Evolutionary conservation across 129 eudicot genomes (phyloP), one percentile per base, ranked within the genome.

Genomic region (Oenanthe sinensis): DNA sequence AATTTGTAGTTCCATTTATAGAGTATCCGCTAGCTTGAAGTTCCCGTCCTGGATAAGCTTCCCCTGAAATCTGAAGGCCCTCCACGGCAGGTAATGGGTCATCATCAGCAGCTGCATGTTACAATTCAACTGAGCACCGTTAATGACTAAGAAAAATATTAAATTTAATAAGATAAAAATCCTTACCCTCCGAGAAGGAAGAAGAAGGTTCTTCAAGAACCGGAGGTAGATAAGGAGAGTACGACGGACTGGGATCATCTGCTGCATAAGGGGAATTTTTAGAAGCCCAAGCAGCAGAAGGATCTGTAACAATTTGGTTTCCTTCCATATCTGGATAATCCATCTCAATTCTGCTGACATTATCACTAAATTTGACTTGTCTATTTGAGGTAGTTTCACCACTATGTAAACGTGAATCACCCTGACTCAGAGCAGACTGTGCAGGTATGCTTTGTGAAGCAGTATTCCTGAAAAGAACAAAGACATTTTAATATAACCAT

Each of bases 131-230:
- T 62, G 73, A 52, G 75, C 67, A 65, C 71, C 76, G 36, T 33
- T 74, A 73, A 70, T 39, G 26, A 17, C 24, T 78, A 39, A 46
- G 40, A 20, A 43, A 70, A 22, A 77, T 78, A 19, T 20, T 15
- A 78, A 28, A 43, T 79, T 1, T 75, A 19, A 63, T 22, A 42
- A 69, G 62, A 78, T 74, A 36, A 55, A 28, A 80, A 67, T 48
- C 79, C 68, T 82, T 77, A 95, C 98, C 98, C 87, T 95, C 98
- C 71, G 97, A 95, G 82, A 85, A 87, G 8, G 98, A 95, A 71
- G 98, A 91, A 76, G 91, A 85, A 79, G 92, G 98, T 83, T 95
- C 97, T 87, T 95, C 98, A 52, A 85, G 96, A 80, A 95, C 98
- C 81, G 96, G 92, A 74, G 96, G 75, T 83, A 95, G 79, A 86